These are phyloP conservation scores for Populus ilicifolia DNA, from an alignment of 345 rosid species.

Conservation along the genomic window DNA sequence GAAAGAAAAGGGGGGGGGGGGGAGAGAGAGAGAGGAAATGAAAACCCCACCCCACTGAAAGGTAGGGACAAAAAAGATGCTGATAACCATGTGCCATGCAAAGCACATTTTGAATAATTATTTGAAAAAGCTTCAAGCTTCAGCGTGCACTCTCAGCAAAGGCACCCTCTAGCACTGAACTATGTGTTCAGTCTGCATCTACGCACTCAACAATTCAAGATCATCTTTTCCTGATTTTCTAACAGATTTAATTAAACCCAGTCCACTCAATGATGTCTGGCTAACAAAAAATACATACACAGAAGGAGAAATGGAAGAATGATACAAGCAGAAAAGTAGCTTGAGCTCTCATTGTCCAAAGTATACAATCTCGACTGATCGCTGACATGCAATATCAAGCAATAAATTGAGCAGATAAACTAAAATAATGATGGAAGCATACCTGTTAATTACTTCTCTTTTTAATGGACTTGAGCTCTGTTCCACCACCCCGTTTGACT, in stretches of 20 bases:
- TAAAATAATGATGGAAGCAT: slow-evolving; percentile 1
- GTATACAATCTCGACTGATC: background rate
- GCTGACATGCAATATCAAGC: background rate
- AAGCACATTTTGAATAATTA: background rate
- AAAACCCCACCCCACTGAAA: background rate
- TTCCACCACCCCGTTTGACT: slow-evolving; percentile 31
- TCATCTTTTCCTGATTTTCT: background rate
- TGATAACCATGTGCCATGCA: background rate
- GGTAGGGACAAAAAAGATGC: background rate
- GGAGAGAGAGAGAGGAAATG: too few relatives aligned
- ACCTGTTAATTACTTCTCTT: slow-evolving; percentile 46
- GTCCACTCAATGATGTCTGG: background rate
- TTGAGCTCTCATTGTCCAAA: background rate
- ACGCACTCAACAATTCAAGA: background rate
- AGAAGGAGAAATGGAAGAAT: background rate
- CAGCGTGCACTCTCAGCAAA: background rate
- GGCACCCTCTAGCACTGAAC: background rate
- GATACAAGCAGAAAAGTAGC: background rate
- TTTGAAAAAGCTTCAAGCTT: background rate
- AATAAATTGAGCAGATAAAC: background rate
- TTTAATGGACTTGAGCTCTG: slow-evolving; percentile 41
- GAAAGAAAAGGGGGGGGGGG: background rate
- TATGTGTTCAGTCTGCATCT: background rate
- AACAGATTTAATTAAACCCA: background rate
- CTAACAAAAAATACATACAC: background rate